Percentiles rank a stretch among this genome's conserved stretches.
Conservation (phyloP, 495 filamentous ascomycete species). For the Evernia prunastri region DNA sequence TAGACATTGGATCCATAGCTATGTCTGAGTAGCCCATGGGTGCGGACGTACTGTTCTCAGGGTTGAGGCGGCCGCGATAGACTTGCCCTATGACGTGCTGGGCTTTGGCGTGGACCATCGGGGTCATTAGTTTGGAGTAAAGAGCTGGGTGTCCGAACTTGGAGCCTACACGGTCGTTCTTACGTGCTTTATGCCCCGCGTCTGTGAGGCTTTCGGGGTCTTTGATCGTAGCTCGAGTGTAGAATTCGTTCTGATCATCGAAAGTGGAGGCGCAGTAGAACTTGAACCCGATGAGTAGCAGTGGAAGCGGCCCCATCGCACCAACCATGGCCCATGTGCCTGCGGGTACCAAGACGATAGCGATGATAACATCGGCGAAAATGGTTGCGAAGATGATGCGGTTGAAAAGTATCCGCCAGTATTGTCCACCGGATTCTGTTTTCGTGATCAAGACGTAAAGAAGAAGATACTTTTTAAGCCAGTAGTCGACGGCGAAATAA, state of each 20-base stretch:
- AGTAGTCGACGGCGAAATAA: slow-evolving; percentile 82
- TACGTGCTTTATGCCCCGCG: slow-evolving; percentile 44
- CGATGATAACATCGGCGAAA: slow-evolving; percentile 72
- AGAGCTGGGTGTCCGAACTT: slow-evolving; percentile 90
- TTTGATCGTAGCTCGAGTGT: slow-evolving; percentile 53
- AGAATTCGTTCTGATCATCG: slow-evolving; percentile 71
- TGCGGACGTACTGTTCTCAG: slow-evolving; percentile 50
- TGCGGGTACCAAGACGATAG: slow-evolving; percentile 60
- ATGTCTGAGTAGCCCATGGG: slow-evolving; percentile 53
- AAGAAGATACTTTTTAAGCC: slow-evolving; percentile 90
- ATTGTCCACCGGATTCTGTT: slow-evolving; percentile 89
- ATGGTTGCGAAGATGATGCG: slow-evolving; percentile 79
- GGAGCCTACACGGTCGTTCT: slow-evolving; percentile 64
- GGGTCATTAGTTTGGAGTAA: slow-evolving; percentile 80
- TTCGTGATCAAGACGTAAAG: slow-evolving; percentile 95
- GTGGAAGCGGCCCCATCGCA: slow-evolving; percentile 66
- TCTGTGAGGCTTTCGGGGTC: slow-evolving; percentile 52
- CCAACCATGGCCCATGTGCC: slow-evolving; percentile 53
- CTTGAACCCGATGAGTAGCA: slow-evolving; percentile 82
- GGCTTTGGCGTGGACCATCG: slow-evolving; percentile 91
- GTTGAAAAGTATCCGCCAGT: slow-evolving; percentile 88
- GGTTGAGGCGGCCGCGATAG: slow-evolving; percentile 68
- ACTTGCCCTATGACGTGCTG: slow-evolving; percentile 72
- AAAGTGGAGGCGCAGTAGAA: slow-evolving; percentile 70
- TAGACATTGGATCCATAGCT: slow-evolving; percentile 73